These are phyloP conservation scores for Aquilaria yunnanensis DNA, from an alignment of 345 rosid genomes.

Conservation along the genomic window DNA sequence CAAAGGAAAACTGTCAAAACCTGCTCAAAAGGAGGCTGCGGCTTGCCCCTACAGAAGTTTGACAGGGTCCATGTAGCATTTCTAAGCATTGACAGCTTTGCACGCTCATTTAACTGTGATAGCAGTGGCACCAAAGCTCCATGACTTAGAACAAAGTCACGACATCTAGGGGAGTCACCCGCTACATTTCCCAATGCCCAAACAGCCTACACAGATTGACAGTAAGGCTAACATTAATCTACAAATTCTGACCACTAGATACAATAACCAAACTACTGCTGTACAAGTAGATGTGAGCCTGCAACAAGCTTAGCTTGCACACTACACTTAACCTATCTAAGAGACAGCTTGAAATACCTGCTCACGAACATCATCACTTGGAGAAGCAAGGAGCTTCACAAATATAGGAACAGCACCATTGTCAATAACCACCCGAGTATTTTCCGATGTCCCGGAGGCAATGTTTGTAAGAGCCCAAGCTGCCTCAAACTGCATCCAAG, in stretches of 20 bases:
- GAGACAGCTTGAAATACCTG: constrained; percentile 44
- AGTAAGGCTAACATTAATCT: not conserved
- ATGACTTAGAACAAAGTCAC: constrained; percentile 72
- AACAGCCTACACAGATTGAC: constrained; percentile 47
- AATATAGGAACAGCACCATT: constrained; percentile 78
- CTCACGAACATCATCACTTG: constrained; percentile 86
- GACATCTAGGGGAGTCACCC: constrained; percentile 90
- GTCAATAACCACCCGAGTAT: constrained; percentile 82
- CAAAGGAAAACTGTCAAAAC: constrained; percentile 18
- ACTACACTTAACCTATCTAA: not conserved
- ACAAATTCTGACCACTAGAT: not conserved
- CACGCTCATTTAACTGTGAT: constrained; percentile 68
- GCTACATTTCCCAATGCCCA: constrained; percentile 97
- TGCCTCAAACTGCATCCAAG: constrained; percentile 52
- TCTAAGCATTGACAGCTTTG: constrained; percentile 91
- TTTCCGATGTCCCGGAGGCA: constrained; percentile 91
- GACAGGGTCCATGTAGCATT: constrained; percentile 98
- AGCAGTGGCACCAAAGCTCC: constrained; percentile 74
- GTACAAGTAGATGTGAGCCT: no score
- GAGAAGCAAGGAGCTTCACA: constrained; percentile 71
- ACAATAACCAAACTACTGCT: not conserved
- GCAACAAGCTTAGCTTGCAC: no score
- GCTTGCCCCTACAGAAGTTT: constrained; percentile 93
- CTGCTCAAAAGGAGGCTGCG: constrained; percentile 89
- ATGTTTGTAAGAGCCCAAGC: constrained; percentile 42